Evolutionary conservation across 2,329 filamentous ascomycete genomes (phyloP), one percentile per base, ranked within the genome.

Genomic region (Drechslera avenae): DNA sequence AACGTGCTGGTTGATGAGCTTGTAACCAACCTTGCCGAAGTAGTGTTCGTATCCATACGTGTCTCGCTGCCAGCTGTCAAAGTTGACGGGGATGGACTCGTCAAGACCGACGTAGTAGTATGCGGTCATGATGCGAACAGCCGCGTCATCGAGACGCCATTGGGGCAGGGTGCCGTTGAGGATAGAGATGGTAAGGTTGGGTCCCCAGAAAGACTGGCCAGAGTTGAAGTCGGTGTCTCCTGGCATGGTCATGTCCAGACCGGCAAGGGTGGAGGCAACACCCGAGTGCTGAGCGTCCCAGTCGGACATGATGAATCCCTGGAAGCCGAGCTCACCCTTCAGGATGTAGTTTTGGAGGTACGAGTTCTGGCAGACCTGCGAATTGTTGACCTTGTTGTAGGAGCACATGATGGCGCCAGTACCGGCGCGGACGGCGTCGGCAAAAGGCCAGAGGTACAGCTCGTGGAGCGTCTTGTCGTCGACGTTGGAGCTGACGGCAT

Each of bases 141-240:
- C 90, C 87, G 96, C 96, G 68, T 97, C 94, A 62, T 97, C 92
- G 8, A 97, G 72, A 42, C 93, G 85, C 83, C 89, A 96, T 61
- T 89, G 85, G 1, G 93, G 90, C 26, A 97, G 78, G 1, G 91
- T 96, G 30, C 92, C 92, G 68, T 97, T 97, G 62, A 96, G 75
- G 5, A 97, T 86, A 1, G 90, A 90, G 39, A 96, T 78, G 2
- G 93, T 97, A 62, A 97, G 74, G 74, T 97, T 97, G 21, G 86
- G 78, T 8, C 93, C 93, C 88, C 89, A 96, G 79, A 81, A 95
- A 14, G 86, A 87, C 42, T 75, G 73, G 5, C 89, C 89, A 3
- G 82, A 84, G 72, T 88, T 84, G 76, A 97, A 96, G 16, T 76
- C 59, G 1, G 88, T 88, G 68, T 97, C 93, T 46, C 90, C 90